Conservation (phyloP, 768 basidiomycete genomes). For the Leccinum pellstonianum region DNA sequence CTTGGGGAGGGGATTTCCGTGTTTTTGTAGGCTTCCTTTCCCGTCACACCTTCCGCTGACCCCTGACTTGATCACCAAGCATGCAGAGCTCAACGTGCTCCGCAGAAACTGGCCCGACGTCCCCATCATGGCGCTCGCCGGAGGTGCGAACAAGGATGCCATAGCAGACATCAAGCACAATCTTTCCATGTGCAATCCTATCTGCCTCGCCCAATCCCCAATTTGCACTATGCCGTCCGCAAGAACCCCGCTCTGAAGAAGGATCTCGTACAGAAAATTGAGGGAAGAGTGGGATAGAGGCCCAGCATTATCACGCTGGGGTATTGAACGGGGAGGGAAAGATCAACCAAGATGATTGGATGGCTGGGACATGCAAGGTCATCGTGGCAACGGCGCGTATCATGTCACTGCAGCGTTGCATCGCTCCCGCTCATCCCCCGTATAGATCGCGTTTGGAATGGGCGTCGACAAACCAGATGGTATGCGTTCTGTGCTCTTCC, state of each 20-base stretch:
- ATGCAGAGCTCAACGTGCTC: constrained; percentile 62
- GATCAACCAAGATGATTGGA: constrained; percentile 69
- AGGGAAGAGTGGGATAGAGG: constrained; percentile 56
- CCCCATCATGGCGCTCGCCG: constrained; percentile 96
- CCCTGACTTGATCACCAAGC: constrained; percentile 43
- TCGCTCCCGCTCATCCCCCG: constrained; percentile 5
- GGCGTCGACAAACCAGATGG: constrained; percentile 88
- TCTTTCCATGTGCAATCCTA: constrained; percentile 59
- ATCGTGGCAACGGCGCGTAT: constrained; percentile 87
- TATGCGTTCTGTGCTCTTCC: constrained; percentile 28
- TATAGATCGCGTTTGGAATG: constrained; percentile 94
- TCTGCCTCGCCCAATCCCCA: constrained; percentile 76
- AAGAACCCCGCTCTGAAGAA: constrained; percentile 44
- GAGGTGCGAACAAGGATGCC: constrained; percentile 81
- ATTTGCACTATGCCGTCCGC: constrained; percentile 73
- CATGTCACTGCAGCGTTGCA: not conserved
- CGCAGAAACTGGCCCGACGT: constrained; percentile 73
- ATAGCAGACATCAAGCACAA: constrained; percentile 77
- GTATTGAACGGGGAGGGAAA: constrained; percentile 66
- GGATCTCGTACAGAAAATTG: constrained; percentile 63
- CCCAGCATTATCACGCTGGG: constrained; percentile 85
- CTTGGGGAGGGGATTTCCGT: constrained; percentile 92
- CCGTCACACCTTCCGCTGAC: constrained; percentile 1
- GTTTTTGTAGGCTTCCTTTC: constrained; percentile 53
- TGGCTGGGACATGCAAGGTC: constrained; percentile 64